phyloP scores from a whole-genome alignment of 371 early-diverging fungal genomes.

The Capillidium rhysosporum region DNA sequence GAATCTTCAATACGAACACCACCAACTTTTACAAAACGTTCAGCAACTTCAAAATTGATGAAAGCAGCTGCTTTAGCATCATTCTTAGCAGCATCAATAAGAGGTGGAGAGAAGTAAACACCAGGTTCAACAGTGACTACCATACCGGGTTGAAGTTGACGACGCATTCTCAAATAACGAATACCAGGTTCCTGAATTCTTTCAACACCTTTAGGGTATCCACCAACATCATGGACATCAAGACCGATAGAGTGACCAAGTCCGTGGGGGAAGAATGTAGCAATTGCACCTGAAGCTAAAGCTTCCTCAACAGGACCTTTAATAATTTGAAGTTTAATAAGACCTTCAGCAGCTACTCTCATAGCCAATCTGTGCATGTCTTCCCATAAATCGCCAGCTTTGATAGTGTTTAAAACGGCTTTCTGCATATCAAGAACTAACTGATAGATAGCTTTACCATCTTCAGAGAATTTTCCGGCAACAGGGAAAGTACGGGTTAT shows the following conservation, averaged over 20 bases:
- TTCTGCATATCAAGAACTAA: constrained; percentile 74
- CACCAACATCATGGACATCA: constrained; percentile 79
- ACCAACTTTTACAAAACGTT: constrained; percentile 53
- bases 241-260: constrained; percentile 43
- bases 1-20: constrained; percentile 90
- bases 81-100: constrained; percentile 25
- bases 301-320: constrained; percentile 43
- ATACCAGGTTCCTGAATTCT: constrained; percentile 66
- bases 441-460: constrained; percentile 56
- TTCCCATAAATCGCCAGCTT: constrained; percentile 72
- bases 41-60: constrained; percentile 44
- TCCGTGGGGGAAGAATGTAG: constrained; percentile 84
- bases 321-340: constrained; percentile 51
- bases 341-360: constrained; percentile 49
- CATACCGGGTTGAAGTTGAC: constrained; percentile 55
- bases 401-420: constrained; percentile 38
- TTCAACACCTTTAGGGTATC: constrained; percentile 57
- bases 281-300: constrained; percentile 45
- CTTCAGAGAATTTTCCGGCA: constrained; percentile 51
- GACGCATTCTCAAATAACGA: constrained; percentile 69
- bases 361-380: constrained; percentile 67
- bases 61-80: constrained; percentile 31
- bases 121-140: constrained; percentile 91
- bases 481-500: constrained; percentile 82
- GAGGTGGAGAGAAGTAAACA: constrained; percentile 38